These are phyloP conservation scores for Basipetospora chlamydospora DNA, from an alignment of 2,329 filamentous ascomycete genomes.

Conservation along the genomic window DNA sequence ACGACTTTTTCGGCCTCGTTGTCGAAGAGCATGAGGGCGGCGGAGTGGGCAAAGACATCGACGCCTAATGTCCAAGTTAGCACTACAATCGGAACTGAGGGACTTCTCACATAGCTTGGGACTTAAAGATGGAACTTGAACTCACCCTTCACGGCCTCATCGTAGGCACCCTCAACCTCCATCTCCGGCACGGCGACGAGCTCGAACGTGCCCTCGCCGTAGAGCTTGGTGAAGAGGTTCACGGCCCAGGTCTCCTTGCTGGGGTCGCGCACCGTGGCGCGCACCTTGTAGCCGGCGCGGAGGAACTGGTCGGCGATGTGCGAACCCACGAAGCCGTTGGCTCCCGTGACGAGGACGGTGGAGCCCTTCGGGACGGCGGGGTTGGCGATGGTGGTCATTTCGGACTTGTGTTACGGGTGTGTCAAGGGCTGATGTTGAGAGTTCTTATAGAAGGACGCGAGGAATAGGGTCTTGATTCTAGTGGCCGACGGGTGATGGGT, in stretches of 20 bases:
- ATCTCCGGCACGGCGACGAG: constrained; percentile 19
- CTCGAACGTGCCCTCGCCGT: constrained; percentile 15
- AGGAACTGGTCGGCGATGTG: constrained; percentile 23
- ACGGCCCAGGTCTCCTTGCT: constrained; percentile 1
- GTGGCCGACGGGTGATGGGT: too few species aligned
- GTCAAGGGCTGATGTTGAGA: too few species aligned
- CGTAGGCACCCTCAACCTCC: constrained; percentile 9
- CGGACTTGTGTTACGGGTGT: too few species aligned
- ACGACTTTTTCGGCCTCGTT: constrained; percentile 25
- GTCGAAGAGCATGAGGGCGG: constrained; percentile 18
- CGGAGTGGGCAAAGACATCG: constrained; percentile 22
- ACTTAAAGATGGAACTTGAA: too few species aligned
- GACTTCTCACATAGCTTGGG: too few species aligned
- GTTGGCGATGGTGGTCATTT: too few species aligned
- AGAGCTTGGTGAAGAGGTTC: constrained; percentile 2
- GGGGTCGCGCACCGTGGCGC: constrained; percentile 21
- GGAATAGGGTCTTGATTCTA: too few species aligned
- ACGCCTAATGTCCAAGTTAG: too few species aligned
- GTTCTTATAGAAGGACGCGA: too few species aligned
- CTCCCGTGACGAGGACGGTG: constrained; percentile 22
- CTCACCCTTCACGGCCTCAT: constrained; percentile 11
- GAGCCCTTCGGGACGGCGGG: too few species aligned
- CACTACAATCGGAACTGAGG: too few species aligned
- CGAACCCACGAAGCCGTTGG: constrained; percentile 26
- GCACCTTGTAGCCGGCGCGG: constrained; percentile 19